Base-by-base conservation (phyloP, 176 grass and related monocot species). In the Oryza longistaminata region DNA sequence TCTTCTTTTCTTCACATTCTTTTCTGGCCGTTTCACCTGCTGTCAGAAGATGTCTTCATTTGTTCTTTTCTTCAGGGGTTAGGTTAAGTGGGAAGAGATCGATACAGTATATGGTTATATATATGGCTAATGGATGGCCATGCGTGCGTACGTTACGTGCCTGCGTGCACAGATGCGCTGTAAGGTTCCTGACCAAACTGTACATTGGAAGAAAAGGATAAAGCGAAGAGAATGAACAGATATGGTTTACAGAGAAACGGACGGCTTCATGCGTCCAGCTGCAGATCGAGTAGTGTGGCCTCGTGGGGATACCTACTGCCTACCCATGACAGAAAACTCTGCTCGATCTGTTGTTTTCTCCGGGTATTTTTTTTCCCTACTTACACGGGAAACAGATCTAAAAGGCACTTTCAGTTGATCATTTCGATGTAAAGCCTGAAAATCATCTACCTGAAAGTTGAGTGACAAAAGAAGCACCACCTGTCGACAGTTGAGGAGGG, bases 41-140 rank as follows among this genome's bases (percentile, higher is more conserved):
- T 75, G 74, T 79, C 21, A 14, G 82, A 49, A 87, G 70, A 80
- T 24, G 85, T 3, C 61, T 75, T 87, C 17, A 24, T 61, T 61
- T 61, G 55, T 61, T 61, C 2, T 21, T 21, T 22, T 76, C 65
- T 43, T 53, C 53, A 15, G 62, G 75, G 81, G 89, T 76, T 87
- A 87, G 80, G 85, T 83, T 83, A 74, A 75, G 39, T 83, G 62
- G 77, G 79, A 75, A 76, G 46, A 83, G 49, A 61, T 68, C 60
- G 72, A 74, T 25, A 50, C 27, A 75, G 25, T 40, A 67, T 75
- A 75, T 67, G 81, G 70, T 83, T 44, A 82, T 42, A 53, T 42
- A 53, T 34, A 21, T 73, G 71, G 60, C 71, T 39, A 15, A 26
- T 66, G 58, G 58, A 19, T 22, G 62, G 70, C 42, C 71, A 55